These are phyloP conservation scores for Sodiomyces alkalinus DNA, from an alignment of 2,329 filamentous ascomycete species.

Conservation along the genomic window DNA sequence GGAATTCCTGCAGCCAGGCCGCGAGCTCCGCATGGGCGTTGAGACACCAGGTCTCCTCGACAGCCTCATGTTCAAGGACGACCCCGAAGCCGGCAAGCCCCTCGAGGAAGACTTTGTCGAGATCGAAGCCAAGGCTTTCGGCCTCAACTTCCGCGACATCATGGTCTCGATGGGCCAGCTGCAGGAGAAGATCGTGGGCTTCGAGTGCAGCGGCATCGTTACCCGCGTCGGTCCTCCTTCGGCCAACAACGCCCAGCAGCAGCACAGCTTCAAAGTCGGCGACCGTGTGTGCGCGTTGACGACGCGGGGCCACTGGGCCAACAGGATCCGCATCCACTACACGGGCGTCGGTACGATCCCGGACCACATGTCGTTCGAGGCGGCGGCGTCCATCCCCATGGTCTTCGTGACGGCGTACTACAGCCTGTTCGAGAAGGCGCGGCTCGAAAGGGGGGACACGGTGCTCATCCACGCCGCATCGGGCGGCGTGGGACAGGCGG, in stretches of 20 bases:
- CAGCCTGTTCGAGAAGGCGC: conserved; percentile 12
- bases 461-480: conserved; percentile 11
- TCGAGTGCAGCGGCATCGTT: conserved; percentile 11
- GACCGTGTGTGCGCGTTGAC: conserved; percentile 5
- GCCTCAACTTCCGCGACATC: conserved; percentile 4
- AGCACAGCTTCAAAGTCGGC: conserved; percentile 5
- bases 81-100: background rate
- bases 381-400: conserved; percentile 1
- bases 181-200: background rate
- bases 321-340: conserved; percentile 3
- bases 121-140: conserved; percentile 12
- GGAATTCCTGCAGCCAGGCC: conserved; percentile 6
- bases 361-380: background rate
- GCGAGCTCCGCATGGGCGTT: conserved; percentile 4
- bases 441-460: conserved; percentile 10
- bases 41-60: conserved; percentile 1
- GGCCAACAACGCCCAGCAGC: conserved; percentile 8
- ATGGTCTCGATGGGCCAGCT: conserved; percentile 12
- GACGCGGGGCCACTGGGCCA: background rate
- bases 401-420: conserved; percentile 5
- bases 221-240: conserved; percentile 15
- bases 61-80: conserved; percentile 1
- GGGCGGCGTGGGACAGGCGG: conserved; percentile 11
- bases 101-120: conserved; percentile 9
- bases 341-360: conserved; percentile 1